Evolutionary conservation across 768 basidiomycete genomes (phyloP), one percentile per base, ranked within the genome.

Genomic region (Rubroboletus pulcherrimus): DNA sequence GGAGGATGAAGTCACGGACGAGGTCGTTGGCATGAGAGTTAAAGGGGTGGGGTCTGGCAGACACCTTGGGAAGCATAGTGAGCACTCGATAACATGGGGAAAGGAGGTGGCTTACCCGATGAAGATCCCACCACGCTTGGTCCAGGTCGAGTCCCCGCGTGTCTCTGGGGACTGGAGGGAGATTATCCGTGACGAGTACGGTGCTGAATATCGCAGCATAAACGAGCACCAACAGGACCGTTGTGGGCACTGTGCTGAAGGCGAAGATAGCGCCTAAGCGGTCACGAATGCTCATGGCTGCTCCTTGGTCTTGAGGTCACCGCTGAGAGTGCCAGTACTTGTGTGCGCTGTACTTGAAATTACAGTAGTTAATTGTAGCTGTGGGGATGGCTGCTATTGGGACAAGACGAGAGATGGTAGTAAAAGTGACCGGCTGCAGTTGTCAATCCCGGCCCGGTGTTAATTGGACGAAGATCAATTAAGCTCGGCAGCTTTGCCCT

Each of bases 21-120:
- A 76, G 62, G 60, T 89, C 86, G 64, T 93, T 93, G 17, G 83
- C 80, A 71, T 85, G 87, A 1, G 89, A 89, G 63, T 87, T 84
- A 72, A 84, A 90, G 0, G 91, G 84, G 68, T 89, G 91, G 0
- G 91, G 91, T 29, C 78, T 78, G 7, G 78, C 73, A 6, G 91
- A 78, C 56, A 93, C 84, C 85, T 81, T 55, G 47, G 9, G 19
- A 33, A 44, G 30, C 12, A 33, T 42, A 19, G 34, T 59, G 31
- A 53, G 48, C 37, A 5, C 26, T n/a, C 15, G 44, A 45, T 33
- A 12, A 31, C 24, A 30, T 12, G 39, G 9, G 24, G 21, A 45
- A 21, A 50, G 42, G n/a, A 41, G 10, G 37, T 17, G 34, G 58
- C 75, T 55, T 67, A 83, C 85, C 59, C 68, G 61, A 51, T 84